Evolutionary conservation across 768 basidiomycete genomes (phyloP).

Genomic region (Mycena capillaripes): DNA sequence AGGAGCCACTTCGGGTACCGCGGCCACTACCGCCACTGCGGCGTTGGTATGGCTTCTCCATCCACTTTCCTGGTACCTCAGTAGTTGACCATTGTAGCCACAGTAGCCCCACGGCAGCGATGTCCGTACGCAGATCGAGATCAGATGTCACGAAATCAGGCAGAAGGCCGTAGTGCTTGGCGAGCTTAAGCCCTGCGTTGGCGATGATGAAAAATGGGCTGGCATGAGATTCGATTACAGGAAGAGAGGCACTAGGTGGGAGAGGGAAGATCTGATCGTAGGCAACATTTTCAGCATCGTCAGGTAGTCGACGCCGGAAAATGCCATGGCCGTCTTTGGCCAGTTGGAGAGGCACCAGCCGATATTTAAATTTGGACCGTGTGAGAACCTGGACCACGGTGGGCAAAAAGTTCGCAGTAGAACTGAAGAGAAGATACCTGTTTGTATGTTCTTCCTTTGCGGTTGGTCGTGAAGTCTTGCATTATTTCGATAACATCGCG

Average conservation of each 20-base stretch:
- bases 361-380: slow-evolving; percentile 7
- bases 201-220: slow-evolving; percentile 13
- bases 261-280: slow-evolving; percentile 12
- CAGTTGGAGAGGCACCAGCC: slow-evolving; percentile 3
- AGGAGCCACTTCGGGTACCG: slow-evolving; percentile 1
- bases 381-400: not conserved
- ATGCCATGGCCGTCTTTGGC: not conserved
- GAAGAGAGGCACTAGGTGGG: not conserved
- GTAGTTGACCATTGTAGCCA: not conserved
- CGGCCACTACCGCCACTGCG: slow-evolving; percentile 2
- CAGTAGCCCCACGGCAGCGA: not conserved
- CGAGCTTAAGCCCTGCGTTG: slow-evolving; percentile 7
- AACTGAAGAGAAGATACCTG: not conserved
- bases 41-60: not conserved
- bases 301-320: not conserved
- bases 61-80: not conserved
- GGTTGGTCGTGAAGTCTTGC: not conserved
- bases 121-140: not conserved
- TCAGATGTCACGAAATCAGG: not conserved
- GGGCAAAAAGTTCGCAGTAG: not conserved
- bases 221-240: not conserved
- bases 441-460: slow-evolving; percentile 8
- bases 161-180: not conserved
- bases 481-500: not conserved
- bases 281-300: not conserved